Percentiles rank a stretch among this genome's conserved stretches.
Evolutionary conservation across 345 rosid species (phyloP).

Genomic region (Erucastrum elatum): DNA sequence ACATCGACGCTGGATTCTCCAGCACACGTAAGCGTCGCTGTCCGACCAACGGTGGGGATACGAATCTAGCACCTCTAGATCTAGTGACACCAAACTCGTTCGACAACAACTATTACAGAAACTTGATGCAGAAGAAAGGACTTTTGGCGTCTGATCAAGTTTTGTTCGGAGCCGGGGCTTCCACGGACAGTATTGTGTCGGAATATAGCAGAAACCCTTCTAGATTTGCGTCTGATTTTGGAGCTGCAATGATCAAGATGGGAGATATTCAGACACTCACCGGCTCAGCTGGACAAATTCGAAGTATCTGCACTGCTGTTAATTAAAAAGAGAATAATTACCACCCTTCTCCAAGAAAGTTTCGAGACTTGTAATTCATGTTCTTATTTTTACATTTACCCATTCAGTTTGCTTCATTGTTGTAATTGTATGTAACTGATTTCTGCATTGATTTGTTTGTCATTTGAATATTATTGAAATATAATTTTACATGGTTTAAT

Average conservation of each 20-base stretch:
- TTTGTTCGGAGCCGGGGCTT: conserved; percentile 43
- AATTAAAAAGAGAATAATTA: not conserved
- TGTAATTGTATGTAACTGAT: conserved; percentile 25
- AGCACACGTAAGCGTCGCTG: conserved; percentile 38
- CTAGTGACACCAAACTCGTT: conserved; percentile 50
- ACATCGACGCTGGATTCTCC: conserved; percentile 48
- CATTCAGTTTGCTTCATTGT: conserved; percentile 19
- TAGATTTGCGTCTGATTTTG: conserved; percentile 32
- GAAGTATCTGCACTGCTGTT: not conserved
- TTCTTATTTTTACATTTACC: conserved; percentile 4
- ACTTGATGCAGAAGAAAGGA: conserved; percentile 49
- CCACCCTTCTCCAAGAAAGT: not conserved
- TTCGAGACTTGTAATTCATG: not conserved
- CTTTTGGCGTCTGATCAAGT: conserved; percentile 52
- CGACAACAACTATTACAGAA: conserved; percentile 53
- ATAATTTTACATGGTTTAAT: not conserved
- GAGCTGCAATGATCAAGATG: conserved; percentile 51
- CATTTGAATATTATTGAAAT: not conserved
- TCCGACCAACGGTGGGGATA: conserved; percentile 4
- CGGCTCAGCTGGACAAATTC: not conserved
- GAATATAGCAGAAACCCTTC: not conserved
- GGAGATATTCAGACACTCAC: conserved; percentile 26
- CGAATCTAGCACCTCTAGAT: conserved; percentile 43
- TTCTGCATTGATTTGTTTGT: conserved; percentile 4
- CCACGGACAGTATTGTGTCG: conserved; percentile 42